Evolutionary conservation across 371 early-diverging fungal species (phyloP).

Genomic region (Circinella minor): DNA sequence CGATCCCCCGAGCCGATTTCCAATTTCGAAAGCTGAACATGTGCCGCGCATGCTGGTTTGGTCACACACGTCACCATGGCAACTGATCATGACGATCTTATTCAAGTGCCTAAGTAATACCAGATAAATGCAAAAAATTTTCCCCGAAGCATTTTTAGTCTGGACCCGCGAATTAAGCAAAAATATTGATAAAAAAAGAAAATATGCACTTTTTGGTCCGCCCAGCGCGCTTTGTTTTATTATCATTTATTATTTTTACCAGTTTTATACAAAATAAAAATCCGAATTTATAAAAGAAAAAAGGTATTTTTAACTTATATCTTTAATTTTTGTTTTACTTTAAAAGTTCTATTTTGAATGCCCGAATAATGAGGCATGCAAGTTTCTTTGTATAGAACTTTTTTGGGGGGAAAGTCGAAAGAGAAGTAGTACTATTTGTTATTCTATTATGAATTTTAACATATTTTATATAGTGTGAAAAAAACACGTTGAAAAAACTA

Average conservation of each 20-base stretch:
- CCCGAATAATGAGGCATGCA: too few relatives aligned
- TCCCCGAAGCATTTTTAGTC: not conserved
- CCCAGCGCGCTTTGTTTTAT: not conserved
- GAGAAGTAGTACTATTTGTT: too few relatives aligned
- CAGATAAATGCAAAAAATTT: not conserved
- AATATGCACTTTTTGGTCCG: conserved; percentile 11
- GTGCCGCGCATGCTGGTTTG: not conserved
- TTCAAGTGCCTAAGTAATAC: not conserved
- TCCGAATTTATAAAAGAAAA: too few relatives aligned
- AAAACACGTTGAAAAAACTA: too few relatives aligned
- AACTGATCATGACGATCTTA: conserved; percentile 3
- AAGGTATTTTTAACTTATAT: too few relatives aligned
- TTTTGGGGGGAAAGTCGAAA: too few relatives aligned
- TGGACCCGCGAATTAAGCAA: conserved; percentile 2
- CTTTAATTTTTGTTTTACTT: too few relatives aligned
- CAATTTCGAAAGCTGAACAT: not conserved
- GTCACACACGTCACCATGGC: conserved; percentile 3
- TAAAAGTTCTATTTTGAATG: too few relatives aligned
- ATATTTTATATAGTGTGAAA: too few relatives aligned
- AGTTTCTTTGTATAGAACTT: too few relatives aligned
- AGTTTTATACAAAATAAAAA: not conserved
- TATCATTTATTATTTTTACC: not conserved
- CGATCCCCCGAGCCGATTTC: not conserved
- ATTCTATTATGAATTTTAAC: too few relatives aligned
- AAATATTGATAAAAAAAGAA: conserved; percentile 6